Percentiles rank a stretch among this genome's conserved stretches.
Conservation (phyloP, 2,329 filamentous ascomycete species). For the Tolypocladium amazonense region DNA sequence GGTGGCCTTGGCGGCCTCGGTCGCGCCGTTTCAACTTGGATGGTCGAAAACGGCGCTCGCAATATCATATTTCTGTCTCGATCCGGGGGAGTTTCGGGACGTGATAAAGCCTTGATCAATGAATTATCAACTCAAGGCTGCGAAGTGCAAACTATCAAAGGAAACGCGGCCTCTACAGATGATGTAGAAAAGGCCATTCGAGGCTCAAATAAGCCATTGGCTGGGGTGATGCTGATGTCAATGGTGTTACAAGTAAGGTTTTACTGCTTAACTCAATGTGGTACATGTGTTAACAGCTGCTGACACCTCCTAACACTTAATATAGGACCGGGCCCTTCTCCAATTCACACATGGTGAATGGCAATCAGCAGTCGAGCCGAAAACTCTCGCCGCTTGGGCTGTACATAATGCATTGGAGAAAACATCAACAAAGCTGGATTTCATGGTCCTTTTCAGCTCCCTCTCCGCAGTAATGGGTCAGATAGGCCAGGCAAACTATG, state of each 20-base stretch:
- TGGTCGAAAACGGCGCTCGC: constrained; percentile 13
- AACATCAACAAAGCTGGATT: constrained; percentile 15
- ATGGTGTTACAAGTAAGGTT: constrained; percentile 16
- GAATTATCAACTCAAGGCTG: constrained; percentile 10
- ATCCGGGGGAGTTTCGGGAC: constrained; percentile 1
- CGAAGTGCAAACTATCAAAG: constrained; percentile 9
- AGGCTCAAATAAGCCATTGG: constrained; percentile 11
- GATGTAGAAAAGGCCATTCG: constrained; percentile 2
- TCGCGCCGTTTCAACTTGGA: constrained; percentile 5
- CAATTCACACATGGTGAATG: constrained; percentile 24
- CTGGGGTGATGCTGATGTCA: constrained; percentile 23
- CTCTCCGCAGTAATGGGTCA: constrained; percentile 22
- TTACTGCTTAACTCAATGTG: neutral
- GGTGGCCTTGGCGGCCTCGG: constrained; percentile 12
- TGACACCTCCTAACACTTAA: neutral
- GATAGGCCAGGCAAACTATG: constrained; percentile 29
- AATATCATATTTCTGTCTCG: constrained; percentile 14
- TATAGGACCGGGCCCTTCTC: constrained; percentile 9
- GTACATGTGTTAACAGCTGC: too few species aligned
- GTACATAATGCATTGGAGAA: constrained; percentile 14
- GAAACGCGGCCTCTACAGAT: constrained; percentile 1
- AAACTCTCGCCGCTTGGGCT: constrained; percentile 23
- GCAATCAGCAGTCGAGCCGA: constrained; percentile 14
- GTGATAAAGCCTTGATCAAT: constrained; percentile 4
- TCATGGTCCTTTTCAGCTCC: constrained; percentile 27